Percentiles rank a stretch among this genome's conserved stretches.
phyloP scores from a whole-genome alignment of 352 stramenopile genomes.

The Globisporangium solare region DNA sequence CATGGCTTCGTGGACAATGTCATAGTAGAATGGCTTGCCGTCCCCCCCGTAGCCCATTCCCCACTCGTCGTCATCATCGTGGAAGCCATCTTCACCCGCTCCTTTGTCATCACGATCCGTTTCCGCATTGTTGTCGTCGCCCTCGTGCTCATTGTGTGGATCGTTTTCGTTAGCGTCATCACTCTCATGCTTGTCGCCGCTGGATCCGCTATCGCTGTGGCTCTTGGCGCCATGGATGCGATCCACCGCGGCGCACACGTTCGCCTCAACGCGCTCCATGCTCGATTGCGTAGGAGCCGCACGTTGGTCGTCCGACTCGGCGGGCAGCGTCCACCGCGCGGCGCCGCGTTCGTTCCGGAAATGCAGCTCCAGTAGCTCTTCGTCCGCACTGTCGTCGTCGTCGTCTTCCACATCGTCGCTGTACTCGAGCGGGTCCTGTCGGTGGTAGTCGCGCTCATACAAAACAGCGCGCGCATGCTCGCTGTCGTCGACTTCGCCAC shows the following conservation, averaged over 20 bases:
- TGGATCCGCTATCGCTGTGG: not conserved
- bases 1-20: conserved; percentile 25
- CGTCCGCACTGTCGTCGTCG: not conserved
- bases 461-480: not conserved
- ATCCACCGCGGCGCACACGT: conserved; percentile 47
- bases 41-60: conserved; percentile 7
- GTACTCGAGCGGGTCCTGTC: not conserved
- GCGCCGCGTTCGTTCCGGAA: conserved; percentile 2
- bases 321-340: not conserved
- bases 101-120: conserved; percentile 1
- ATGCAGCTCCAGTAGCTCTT: conserved; percentile 10
- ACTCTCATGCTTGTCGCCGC: too few species aligned
- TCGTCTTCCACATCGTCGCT: not conserved
- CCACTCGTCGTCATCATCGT: conserved; percentile 11
- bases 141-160: conserved; percentile 17
- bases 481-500: not conserved
- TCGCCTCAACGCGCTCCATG: conserved; percentile 44
- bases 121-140: not conserved
- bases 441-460: not conserved
- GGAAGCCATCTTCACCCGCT: conserved; percentile 10
- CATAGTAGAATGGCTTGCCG: conserved; percentile 15
- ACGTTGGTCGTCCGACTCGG: not conserved
- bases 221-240: conserved; percentile 14
- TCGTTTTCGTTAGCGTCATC: not conserved
- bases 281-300: conserved; percentile 10